Percentiles rank a stretch among this genome's conserved stretches.
Conservation (phyloP, 2,329 filamentous ascomycete genomes). For the Fusarium euwallaceae region DNA sequence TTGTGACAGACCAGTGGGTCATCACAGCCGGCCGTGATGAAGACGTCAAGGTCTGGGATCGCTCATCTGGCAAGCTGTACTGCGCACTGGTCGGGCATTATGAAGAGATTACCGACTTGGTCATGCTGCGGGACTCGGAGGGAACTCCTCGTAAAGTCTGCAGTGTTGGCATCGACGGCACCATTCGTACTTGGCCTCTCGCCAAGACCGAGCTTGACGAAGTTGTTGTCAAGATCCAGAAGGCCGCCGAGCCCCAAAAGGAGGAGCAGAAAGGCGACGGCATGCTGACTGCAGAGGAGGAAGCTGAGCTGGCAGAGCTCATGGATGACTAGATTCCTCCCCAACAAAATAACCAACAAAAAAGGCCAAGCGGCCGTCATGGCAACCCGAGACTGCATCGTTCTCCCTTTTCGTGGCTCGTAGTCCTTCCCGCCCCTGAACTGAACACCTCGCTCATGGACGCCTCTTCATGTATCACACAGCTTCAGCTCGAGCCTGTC, state of each 20-base stretch:
- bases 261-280: constrained; percentile 60
- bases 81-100: constrained; percentile 86
- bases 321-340: constrained; percentile 74
- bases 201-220: constrained; percentile 69
- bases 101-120: constrained; percentile 89
- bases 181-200: constrained; percentile 86
- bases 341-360: not conserved
- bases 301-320: constrained; percentile 90
- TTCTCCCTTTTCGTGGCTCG: not conserved
- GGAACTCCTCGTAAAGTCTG: constrained; percentile 66
- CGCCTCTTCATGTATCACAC: constrained; percentile 22
- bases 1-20: constrained; percentile 81
- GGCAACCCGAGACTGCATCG: not conserved
- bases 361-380: not conserved
- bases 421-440: not conserved
- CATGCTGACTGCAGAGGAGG: constrained; percentile 87
- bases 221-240: constrained; percentile 59
- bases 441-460: constrained; percentile 5
- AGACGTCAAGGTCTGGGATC: constrained; percentile 91
- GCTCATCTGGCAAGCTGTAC: constrained; percentile 77
- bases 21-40: constrained; percentile 93
- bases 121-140: constrained; percentile 65
- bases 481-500: constrained; percentile 30
- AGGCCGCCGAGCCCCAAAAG: constrained; percentile 66
- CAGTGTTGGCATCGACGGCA: constrained; percentile 91